Conservation (phyloP, 2,329 filamentous ascomycete species). For the Diaporthe destruens region DNA sequence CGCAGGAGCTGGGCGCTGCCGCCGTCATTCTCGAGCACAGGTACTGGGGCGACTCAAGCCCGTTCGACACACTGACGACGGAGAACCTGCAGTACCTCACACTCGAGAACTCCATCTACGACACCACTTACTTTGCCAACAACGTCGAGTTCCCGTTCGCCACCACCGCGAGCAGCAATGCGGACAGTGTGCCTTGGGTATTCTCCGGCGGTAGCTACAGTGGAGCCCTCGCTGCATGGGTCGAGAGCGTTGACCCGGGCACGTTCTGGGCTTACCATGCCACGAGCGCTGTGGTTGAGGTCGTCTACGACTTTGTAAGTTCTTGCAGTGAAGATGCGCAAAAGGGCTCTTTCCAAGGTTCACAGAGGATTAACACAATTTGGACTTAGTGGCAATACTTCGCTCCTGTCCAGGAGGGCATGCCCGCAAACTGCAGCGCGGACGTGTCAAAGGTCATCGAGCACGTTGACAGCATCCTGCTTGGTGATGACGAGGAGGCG, state of each 20-base stretch:
- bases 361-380: neutral
- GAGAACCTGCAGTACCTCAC: conserved; percentile 56
- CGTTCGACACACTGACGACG: conserved; percentile 51
- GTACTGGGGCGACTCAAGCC: conserved; percentile 58
- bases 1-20: conserved; percentile 55
- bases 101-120: conserved; percentile 56
- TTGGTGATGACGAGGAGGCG: conserved; percentile 53
- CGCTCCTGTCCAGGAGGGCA: conserved; percentile 64
- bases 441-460: conserved; percentile 65
- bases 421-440: conserved; percentile 67
- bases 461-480: conserved; percentile 62
- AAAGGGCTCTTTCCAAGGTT: neutral
- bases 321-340: neutral
- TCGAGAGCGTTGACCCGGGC: conserved; percentile 62
- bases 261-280: conserved; percentile 71
- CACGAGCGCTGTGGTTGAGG: conserved; percentile 67
- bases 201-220: conserved; percentile 67
- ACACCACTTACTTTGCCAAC: conserved; percentile 56
- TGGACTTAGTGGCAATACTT: conserved; percentile 65
- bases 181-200: conserved; percentile 66
- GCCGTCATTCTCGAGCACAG: conserved; percentile 58
- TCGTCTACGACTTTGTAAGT: conserved; percentile 59
- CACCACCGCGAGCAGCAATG: conserved; percentile 56
- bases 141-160: conserved; percentile 65
- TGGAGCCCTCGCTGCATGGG: conserved; percentile 67